Percentiles rank a stretch among this genome's conserved stretches.
phyloP scores from a whole-genome alignment of 768 basidiomycete genomes.

The Suillus tomentosus region DNA sequence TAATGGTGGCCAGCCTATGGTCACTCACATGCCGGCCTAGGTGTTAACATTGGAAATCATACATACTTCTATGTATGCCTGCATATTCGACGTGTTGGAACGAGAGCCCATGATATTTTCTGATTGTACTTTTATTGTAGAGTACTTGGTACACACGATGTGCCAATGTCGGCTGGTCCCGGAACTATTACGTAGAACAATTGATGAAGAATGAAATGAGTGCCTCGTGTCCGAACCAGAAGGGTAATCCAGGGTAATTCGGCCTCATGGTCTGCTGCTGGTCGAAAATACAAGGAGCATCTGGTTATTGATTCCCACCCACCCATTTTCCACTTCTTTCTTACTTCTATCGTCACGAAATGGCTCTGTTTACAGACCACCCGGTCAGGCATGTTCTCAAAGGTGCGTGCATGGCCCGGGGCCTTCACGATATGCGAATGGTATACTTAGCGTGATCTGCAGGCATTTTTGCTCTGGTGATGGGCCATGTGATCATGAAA shows the following conservation, averaged over 20 bases:
- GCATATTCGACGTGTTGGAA: not conserved
- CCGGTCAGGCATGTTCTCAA: conserved; percentile 36
- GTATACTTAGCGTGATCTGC: conserved; percentile 15
- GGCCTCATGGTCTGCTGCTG: conserved; percentile 15
- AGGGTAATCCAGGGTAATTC: conserved; percentile 21
- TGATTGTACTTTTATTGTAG: not conserved
- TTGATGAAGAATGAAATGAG: conserved; percentile 14
- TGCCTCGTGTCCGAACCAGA: conserved; percentile 28
- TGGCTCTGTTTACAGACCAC: conserved; percentile 35
- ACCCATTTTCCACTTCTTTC: conserved; percentile 21
- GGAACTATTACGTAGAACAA: conserved; percentile 18
- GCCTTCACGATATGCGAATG: not conserved
- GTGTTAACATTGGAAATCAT: conserved; percentile 2
- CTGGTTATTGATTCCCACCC: conserved; percentile 29
- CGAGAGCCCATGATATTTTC: not conserved
- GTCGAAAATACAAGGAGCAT: conserved; percentile 21
- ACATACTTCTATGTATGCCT: not conserved
- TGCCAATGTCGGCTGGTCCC: not conserved
- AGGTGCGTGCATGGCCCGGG: conserved; percentile 23
- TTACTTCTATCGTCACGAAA: conserved; percentile 22
- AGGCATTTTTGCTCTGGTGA: conserved; percentile 50
- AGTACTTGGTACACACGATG: not conserved
- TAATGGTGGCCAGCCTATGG: conserved; percentile 59
- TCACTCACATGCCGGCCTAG: conserved; percentile 56
- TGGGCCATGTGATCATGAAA: conserved; percentile 54